Percentiles rank a stretch among this genome's conserved stretches.
Conservation (phyloP, 768 basidiomycete genomes). For the Boletus subparvulus region DNA sequence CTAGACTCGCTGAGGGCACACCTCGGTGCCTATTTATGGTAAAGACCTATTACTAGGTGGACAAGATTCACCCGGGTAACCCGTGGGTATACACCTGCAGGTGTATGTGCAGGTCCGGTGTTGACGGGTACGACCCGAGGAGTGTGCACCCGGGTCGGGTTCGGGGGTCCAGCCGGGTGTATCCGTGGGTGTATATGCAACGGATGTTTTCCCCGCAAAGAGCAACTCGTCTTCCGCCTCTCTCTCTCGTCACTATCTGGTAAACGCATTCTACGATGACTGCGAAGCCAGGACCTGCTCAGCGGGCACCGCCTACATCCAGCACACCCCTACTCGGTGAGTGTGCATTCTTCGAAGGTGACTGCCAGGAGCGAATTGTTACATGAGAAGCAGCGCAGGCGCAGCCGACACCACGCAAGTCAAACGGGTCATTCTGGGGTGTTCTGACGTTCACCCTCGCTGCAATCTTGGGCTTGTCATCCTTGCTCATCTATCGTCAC, state of each 20-base stretch:
- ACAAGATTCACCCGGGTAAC: too few relatives aligned
- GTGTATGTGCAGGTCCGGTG: too few relatives aligned
- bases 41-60: too few relatives aligned
- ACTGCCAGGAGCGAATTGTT: not conserved
- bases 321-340: conserved; percentile 24
- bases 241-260: not conserved
- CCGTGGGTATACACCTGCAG: too few relatives aligned
- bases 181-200: too few relatives aligned
- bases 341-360: not conserved
- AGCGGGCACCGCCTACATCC: not conserved
- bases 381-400: not conserved
- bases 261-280: conserved; percentile 8
- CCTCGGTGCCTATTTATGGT: not conserved
- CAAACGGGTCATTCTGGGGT: conserved; percentile 5
- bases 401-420: not conserved
- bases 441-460: conserved; percentile 19
- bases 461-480: conserved; percentile 17
- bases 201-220: conserved; percentile 1
- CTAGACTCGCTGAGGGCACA: too few relatives aligned
- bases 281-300: not conserved
- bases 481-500: conserved; percentile 13
- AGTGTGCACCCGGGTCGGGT: too few relatives aligned
- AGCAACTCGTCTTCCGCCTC: not conserved
- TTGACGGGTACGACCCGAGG: too few relatives aligned
- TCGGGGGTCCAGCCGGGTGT: too few relatives aligned